Percentiles rank a stretch among this genome's conserved stretches.
These are phyloP conservation scores for Tubosaeta sp. DNA, from an alignment of 768 basidiomycete species.

Conservation along the genomic window DNA sequence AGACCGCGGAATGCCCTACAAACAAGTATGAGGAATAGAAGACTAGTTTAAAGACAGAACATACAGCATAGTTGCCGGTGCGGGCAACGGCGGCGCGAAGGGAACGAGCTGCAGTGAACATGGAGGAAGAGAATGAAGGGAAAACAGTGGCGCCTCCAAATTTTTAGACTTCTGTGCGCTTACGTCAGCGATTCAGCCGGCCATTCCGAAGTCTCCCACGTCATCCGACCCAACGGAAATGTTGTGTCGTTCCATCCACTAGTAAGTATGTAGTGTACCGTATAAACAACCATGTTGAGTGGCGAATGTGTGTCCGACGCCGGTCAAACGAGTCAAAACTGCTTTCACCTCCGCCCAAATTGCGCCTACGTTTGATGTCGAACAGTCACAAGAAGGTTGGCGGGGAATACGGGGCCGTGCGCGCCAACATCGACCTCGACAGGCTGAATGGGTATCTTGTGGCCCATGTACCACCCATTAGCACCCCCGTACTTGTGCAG, in stretches of 20 bases:
- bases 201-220: conserved; percentile 14
- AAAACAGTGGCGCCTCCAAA: conserved; percentile 37
- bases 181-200: conserved; percentile 19
- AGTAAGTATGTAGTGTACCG: too few species aligned
- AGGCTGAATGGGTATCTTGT: conserved; percentile 65
- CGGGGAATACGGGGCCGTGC: conserved; percentile 70
- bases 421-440: conserved; percentile 62
- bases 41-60: conserved; percentile 14
- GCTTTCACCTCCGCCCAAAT: conserved; percentile 5
- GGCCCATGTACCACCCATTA: conserved; percentile 49
- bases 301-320: not conserved
- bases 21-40: not conserved
- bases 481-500: conserved; percentile 69
- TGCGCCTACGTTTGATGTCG: conserved; percentile 16
- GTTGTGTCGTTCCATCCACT: too few species aligned
- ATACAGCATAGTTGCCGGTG: conserved; percentile 61
- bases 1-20: conserved; percentile 62
- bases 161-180: conserved; percentile 39
- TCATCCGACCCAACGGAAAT: not conserved
- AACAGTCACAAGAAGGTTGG: conserved; percentile 48
- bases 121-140: conserved; percentile 45
- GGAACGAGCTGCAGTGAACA: conserved; percentile 70
- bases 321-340: too few species aligned
- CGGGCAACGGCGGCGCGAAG: conserved; percentile 55
- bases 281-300: too few species aligned